Evolutionary conservation across 1,284 basidiomycete species (phyloP).

Genomic region (Leccinum solheimii): DNA sequence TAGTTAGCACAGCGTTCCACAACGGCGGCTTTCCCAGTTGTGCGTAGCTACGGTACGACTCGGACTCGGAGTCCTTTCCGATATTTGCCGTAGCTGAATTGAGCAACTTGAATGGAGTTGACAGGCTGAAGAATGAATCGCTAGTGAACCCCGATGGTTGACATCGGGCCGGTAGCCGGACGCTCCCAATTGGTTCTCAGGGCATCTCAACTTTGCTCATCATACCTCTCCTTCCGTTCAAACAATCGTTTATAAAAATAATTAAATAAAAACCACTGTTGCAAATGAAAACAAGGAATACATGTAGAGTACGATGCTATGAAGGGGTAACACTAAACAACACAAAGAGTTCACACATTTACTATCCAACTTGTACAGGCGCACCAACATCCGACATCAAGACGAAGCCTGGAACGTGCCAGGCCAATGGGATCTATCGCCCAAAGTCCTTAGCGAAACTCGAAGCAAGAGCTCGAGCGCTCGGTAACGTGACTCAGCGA

Average conservation of each 20-base stretch:
- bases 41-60: not conserved
- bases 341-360: conserved; percentile 15
- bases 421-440: conserved; percentile 6
- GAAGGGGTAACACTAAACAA: conserved; percentile 22
- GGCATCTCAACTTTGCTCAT: not conserved
- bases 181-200: not conserved
- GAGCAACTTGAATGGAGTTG: not conserved
- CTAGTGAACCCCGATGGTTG: not conserved
- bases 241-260: not conserved
- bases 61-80: not conserved
- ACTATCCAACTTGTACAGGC: conserved; percentile 14
- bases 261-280: not conserved
- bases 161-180: not conserved
- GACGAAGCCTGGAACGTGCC: not conserved
- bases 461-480: conserved; percentile 57
- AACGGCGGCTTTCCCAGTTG: not conserved
- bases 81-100: not conserved
- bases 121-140: not conserved
- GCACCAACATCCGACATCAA: conserved; percentile 6
- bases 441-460: conserved; percentile 54
- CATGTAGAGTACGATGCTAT: conserved; percentile 24
- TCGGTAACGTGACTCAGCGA: conserved; percentile 61
- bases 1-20: conserved; percentile 5
- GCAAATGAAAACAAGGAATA: conserved; percentile 19
- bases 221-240: not conserved